Evolutionary conservation across 257 asterid genomes (phyloP).

Genomic region (Gynochthodes officinalis): DNA sequence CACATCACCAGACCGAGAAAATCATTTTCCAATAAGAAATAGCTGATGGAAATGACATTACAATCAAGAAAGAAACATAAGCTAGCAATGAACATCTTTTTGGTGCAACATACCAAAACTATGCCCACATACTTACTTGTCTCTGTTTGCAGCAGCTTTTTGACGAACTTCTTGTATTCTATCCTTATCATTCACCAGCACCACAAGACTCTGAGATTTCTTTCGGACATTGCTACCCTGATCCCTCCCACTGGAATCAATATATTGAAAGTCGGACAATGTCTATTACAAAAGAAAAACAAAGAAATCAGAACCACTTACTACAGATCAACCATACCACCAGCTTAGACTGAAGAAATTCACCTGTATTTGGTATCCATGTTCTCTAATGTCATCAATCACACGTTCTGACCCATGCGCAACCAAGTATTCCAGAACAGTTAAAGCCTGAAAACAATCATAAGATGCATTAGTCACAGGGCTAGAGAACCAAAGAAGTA

Average conservation of each 20-base stretch:
- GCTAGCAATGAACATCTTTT: neutral
- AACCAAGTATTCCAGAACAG: conserved; percentile 88
- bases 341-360: conserved; percentile 24
- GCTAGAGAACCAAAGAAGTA: conserved; percentile 10
- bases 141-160: conserved; percentile 90
- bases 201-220: conserved; percentile 90
- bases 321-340: neutral
- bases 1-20: neutral
- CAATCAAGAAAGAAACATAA: neutral
- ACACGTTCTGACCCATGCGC: conserved; percentile 94
- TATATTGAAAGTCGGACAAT: conserved; percentile 87
- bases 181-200: conserved; percentile 92
- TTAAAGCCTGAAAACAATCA: conserved; percentile 62
- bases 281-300: conserved; percentile 45
- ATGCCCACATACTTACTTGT: conserved; percentile 56
- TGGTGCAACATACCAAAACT: neutral
- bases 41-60: neutral
- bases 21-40: neutral
- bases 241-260: conserved; percentile 92
- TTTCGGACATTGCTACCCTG: conserved; percentile 93
- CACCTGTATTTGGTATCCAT: conserved; percentile 93
- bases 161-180: conserved; percentile 89
- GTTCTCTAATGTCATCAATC: conserved; percentile 90
- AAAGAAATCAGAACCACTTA: conserved; percentile 17
- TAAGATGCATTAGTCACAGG: conserved; percentile 13